Percentiles rank a stretch among this genome's conserved stretches.
These are phyloP conservation scores for Coemansia sp. DNA, from an alignment of 192 early-diverging fungal species.

Conservation along the genomic window DNA sequence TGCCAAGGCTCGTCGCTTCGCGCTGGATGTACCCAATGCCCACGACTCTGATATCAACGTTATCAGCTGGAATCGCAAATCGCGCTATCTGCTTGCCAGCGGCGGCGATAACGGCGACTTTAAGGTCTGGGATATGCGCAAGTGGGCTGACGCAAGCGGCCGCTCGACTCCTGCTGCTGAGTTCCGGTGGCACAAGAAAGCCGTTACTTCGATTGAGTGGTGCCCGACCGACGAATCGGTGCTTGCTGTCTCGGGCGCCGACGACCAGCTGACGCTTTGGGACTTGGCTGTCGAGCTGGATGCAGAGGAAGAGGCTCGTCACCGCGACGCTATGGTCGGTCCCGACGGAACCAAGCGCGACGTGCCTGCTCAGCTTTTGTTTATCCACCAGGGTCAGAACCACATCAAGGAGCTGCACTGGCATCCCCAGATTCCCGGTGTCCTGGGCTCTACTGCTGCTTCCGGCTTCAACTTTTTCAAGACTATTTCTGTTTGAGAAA, in stretches of 20 bases:
- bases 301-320: conserved; percentile 76
- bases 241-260: conserved; percentile 85
- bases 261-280: conserved; percentile 97
- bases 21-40: conserved; percentile 72
- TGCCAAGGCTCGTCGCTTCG: conserved; percentile 62
- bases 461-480: conserved; percentile 97
- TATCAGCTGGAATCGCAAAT: conserved; percentile 89
- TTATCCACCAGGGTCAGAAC: conserved; percentile 90
- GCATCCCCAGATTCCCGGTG: conserved; percentile 93
- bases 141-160: conserved; percentile 45
- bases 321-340: conserved; percentile 55
- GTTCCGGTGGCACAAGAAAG: conserved; percentile 90
- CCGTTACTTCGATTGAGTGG: conserved; percentile 98
- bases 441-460: conserved; percentile 77
- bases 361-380: conserved; percentile 92
- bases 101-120: conserved; percentile 92
- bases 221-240: conserved; percentile 89
- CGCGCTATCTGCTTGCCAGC: conserved; percentile 84
- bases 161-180: conserved; percentile 75
- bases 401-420: conserved; percentile 96
- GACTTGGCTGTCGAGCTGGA: conserved; percentile 97
- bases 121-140: conserved; percentile 92
- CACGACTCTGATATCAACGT: conserved; percentile 93
- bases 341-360: conserved; percentile 63
- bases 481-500: conserved; percentile 77